phyloP scores from a whole-genome alignment of 495 filamentous ascomycete species.

The Venustampulla echinocandica region DNA sequence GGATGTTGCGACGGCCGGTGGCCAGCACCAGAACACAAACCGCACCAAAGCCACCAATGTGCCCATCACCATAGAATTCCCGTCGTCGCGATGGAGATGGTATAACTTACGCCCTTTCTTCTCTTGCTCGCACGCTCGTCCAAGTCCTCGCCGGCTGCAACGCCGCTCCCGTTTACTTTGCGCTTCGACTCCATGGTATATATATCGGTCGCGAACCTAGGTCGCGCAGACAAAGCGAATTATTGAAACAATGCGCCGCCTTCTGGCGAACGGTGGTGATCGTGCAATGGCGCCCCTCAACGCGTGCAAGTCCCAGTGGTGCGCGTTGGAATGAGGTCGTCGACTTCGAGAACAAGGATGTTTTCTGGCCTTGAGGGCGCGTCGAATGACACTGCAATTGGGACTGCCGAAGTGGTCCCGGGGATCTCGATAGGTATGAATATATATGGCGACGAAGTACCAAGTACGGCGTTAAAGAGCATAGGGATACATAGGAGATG shows the following conservation, averaged over 20 bases:
- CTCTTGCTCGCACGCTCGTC: conserved; percentile 56
- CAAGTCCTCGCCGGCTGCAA: conserved; percentile 29
- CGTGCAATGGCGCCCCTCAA: too few species aligned
- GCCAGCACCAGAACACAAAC: too few species aligned
- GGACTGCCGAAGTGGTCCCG: too few species aligned
- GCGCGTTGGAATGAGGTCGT: conserved; percentile 4
- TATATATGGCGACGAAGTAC: too few species aligned
- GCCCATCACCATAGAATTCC: too few species aligned
- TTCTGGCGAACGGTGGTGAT: not conserved
- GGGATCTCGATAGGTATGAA: too few species aligned
- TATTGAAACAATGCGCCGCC: conserved; percentile 1
- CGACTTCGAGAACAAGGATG: not conserved
- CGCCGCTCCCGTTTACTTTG: conserved; percentile 41
- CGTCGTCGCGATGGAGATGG: too few species aligned
- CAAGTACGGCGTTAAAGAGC: too few species aligned
- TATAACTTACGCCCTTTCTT: conserved; percentile 41
- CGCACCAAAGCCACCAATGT: not conserved
- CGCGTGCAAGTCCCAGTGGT: not conserved
- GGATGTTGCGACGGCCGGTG: conserved; percentile 8
- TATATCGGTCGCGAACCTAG: not conserved
- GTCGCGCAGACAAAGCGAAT: not conserved
- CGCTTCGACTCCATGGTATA: conserved; percentile 59
- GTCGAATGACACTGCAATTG: too few species aligned
- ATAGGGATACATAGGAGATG: too few species aligned
- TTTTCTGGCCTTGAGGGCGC: too few species aligned